Percentiles rank a stretch among this genome's conserved stretches.
Conservation (phyloP, 345 rosid genomes). For the Nasturtium officinale region DNA sequence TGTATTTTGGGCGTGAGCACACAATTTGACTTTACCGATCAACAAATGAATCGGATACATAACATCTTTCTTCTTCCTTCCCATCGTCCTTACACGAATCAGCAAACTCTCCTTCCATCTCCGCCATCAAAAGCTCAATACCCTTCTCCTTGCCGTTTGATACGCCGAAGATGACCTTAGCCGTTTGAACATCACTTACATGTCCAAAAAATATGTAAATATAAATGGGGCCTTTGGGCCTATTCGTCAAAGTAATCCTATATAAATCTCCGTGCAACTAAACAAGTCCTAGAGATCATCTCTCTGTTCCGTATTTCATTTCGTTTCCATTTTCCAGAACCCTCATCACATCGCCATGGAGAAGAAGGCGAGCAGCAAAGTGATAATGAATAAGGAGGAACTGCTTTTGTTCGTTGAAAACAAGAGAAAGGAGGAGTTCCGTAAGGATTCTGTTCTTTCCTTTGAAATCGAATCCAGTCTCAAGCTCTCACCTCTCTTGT, state of each 20-base stretch:
- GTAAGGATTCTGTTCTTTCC: not conserved
- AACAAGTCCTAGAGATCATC: not conserved
- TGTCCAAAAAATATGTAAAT: too few relatives aligned
- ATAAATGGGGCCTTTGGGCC: too few relatives aligned
- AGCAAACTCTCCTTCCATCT: slow-evolving; percentile 47
- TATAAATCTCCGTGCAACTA: not conserved
- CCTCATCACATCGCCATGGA: not conserved
- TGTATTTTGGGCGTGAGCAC: too few relatives aligned
- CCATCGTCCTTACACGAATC: slow-evolving; percentile 62
- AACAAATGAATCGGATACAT: slow-evolving; percentile 61
- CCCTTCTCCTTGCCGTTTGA: slow-evolving; percentile 72
- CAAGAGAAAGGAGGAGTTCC: not conserved
- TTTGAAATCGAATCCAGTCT: not conserved
- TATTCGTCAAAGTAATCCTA: not conserved
- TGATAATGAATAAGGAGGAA: not conserved
- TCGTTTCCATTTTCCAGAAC: not conserved
- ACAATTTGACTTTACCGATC: too few relatives aligned
- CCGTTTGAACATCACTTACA: too few relatives aligned
- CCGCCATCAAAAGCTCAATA: slow-evolving; percentile 58
- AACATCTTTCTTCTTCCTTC: slow-evolving; percentile 42
- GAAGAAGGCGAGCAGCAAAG: not conserved
- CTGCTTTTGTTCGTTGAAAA: not conserved
- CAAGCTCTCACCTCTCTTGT: too few relatives aligned
- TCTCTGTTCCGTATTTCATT: not conserved
- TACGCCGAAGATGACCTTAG: slow-evolving; percentile 70